A percentile compares a stretch with the other conserved stretches of the same genome.
Evolutionary conservation across 2,329 filamentous ascomycete species (phyloP).

Genomic region (Diaporthe ilicicola): DNA sequence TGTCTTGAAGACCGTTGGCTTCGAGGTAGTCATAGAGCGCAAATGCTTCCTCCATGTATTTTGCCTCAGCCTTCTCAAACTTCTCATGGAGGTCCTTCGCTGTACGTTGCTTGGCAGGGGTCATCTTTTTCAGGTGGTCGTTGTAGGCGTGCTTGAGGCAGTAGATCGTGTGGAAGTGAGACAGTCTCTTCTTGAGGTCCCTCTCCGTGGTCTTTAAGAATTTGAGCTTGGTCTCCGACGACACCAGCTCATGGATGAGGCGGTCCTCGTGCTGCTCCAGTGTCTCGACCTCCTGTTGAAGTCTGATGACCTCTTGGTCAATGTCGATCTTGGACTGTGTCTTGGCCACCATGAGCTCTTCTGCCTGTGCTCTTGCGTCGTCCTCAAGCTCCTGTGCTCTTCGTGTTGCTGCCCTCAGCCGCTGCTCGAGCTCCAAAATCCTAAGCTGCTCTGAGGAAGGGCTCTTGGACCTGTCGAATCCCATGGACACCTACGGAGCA

Average conservation of each 20-base stretch:
- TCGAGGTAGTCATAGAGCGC: constrained; percentile 14
- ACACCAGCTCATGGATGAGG: constrained; percentile 12
- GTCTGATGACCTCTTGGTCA: constrained; percentile 5
- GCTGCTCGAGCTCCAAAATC: constrained; percentile 4
- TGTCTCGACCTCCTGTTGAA: constrained; percentile 4
- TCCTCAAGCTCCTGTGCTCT: background rate
- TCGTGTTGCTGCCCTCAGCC: background rate
- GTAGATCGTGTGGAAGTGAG: constrained; percentile 1
- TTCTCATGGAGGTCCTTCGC: background rate
- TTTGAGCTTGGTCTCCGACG: background rate
- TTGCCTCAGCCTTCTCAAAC: background rate
- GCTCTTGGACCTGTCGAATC: background rate
- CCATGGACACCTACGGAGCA: background rate
- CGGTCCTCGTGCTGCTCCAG: background rate
- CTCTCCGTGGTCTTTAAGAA: background rate
- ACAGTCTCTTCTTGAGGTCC: background rate
- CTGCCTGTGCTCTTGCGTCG: background rate
- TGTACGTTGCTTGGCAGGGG: background rate
- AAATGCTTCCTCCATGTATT: background rate
- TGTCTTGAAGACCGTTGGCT: background rate
- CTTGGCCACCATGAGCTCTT: constrained; percentile 1
- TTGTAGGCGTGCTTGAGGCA: constrained; percentile 3
- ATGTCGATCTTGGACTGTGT: background rate
- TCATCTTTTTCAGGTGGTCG: constrained; percentile 1
- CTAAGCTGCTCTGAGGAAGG: background rate